Evolutionary conservation across 345 rosid species (phyloP), one percentile per base, ranked within the genome.

Genomic region (Boechera stricta): DNA sequence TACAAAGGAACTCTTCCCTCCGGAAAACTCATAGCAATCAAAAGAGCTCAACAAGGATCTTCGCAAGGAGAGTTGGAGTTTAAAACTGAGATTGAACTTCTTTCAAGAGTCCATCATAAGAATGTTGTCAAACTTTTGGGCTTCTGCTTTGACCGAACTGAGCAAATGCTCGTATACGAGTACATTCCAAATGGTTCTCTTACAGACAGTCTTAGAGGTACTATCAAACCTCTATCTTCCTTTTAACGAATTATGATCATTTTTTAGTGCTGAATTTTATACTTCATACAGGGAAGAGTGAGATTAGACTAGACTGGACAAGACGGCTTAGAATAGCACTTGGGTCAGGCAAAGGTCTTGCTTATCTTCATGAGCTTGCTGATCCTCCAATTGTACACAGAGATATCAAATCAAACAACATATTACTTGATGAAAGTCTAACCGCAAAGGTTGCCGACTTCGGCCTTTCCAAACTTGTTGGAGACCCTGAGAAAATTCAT

Each of bases 61-160:
- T 57, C 80, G 76, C 94, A 92, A 81, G 96, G 96, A 18, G 89
- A 83, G 16, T 54, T 76, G 8, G 96, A 90, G 77, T 89, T 92
- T 82, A 92, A 92, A 79, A 92, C 86, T 39, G 96, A 90, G 86
- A 89, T 89, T 31, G 98, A 92, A 77, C 94, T 90, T 64, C 89
- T 92, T 13, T 90, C 98, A 18, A 85, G 96, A 67, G 94, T 92
- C 74, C 94, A 90, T 72, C 98, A 90, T 71, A 90, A 85, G 77
- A 89, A 90, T 76, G 88, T 90, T 52, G 94, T 89, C 18, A 69
- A 82, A 69, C 89, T 92, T 1, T 52, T 86, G 4, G 96, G 96
- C 6, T 92, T 92, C 75, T 90, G 91, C 64, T 89, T 84, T 38
- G 94, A 90, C 39, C 83, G 73, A 66, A 86, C 82, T 38, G 98